Conservation (phyloP, 805 yeast genomes). For the Myxozyma nipponensis region DNA sequence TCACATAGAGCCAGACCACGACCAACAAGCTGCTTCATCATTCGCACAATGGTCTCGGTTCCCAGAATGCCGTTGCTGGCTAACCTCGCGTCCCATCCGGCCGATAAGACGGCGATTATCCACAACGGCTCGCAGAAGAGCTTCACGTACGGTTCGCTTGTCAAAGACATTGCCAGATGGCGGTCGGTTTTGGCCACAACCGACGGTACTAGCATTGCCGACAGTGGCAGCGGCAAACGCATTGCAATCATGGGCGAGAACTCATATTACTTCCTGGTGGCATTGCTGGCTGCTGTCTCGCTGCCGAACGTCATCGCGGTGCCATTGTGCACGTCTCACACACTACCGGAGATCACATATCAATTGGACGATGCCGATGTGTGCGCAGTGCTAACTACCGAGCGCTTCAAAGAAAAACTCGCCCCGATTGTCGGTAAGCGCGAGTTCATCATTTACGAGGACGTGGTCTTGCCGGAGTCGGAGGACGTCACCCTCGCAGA, state of each 20-base stretch:
- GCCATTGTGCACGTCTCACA: conserved; percentile 38
- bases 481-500: conserved; percentile 1
- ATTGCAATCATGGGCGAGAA: conserved; percentile 39
- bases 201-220: conserved; percentile 1
- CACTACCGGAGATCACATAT: conserved; percentile 34
- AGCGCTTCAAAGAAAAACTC: conserved; percentile 31
- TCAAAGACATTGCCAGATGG: conserved; percentile 33
- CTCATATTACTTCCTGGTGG: conserved; percentile 33
- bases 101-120: conserved; percentile 33
- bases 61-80: conserved; percentile 19
- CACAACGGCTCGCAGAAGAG: conserved; percentile 34
- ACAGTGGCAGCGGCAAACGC: conserved; percentile 26
- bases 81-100: conserved; percentile 28
- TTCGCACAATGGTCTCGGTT: conserved; percentile 6
- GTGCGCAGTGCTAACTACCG: conserved; percentile 32
- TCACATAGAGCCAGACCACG: not conserved
- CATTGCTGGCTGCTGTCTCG: conserved; percentile 33
- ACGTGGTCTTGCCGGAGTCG: conserved; percentile 14
- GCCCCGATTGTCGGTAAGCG: conserved; percentile 21
- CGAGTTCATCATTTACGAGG: conserved; percentile 25
- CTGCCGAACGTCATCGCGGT: conserved; percentile 35
- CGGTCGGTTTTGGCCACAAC: conserved; percentile 18
- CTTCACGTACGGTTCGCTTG: conserved; percentile 34
- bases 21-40: not conserved
- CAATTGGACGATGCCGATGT: conserved; percentile 35